Evolutionary conservation across 2,329 filamentous ascomycete species (phyloP).

Genomic region (Paecilomyces sp.): DNA sequence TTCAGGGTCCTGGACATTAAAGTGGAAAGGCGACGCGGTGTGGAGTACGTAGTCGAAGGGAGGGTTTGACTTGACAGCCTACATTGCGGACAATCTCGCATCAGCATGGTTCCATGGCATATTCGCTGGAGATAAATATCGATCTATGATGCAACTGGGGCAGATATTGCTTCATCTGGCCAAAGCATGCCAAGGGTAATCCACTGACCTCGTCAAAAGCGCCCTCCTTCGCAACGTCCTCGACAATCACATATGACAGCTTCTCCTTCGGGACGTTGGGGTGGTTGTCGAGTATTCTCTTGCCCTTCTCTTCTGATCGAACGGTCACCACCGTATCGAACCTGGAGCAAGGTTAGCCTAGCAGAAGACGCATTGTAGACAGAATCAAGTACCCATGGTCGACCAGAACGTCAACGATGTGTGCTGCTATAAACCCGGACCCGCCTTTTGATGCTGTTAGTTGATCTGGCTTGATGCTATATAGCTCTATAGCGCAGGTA

Average conservation of each 20-base stretch:
- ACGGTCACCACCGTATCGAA: conserved; percentile 59
- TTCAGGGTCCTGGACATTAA: conserved; percentile 63
- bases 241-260: conserved; percentile 60
- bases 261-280: conserved; percentile 46
- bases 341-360: conserved; percentile 22
- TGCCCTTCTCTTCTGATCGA: conserved; percentile 54
- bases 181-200: too few species aligned
- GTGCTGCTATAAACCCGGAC: conserved; percentile 59
- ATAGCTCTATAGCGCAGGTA: neutral
- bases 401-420: conserved; percentile 54
- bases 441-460: conserved; percentile 37
- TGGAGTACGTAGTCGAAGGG: conserved; percentile 69
- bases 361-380: neutral
- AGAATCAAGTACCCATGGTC: conserved; percentile 37
- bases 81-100: neutral
- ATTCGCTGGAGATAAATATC: too few species aligned
- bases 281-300: conserved; percentile 52
- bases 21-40: conserved; percentile 67
- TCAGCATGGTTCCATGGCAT: neutral
- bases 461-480: neutral
- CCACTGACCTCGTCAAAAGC: conserved; percentile 56
- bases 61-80: conserved; percentile 52
- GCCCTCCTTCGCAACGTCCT: conserved; percentile 61
- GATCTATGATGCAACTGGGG: too few species aligned
- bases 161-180: too few species aligned